Evolutionary conservation across 768 basidiomycete genomes (phyloP).

Genomic region (Podaxis pistillaris): DNA sequence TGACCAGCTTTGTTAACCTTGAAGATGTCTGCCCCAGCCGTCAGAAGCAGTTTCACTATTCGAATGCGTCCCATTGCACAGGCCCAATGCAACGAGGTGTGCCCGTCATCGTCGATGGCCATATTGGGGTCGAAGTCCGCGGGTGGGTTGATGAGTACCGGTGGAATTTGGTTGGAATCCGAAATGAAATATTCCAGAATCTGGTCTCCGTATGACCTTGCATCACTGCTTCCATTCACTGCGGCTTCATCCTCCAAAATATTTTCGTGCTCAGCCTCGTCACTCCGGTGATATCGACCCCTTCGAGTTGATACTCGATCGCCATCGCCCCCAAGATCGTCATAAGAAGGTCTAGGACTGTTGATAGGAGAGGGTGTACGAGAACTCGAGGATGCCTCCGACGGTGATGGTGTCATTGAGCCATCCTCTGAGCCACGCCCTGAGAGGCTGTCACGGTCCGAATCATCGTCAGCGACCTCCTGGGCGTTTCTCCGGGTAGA

Average conservation of each 20-base stretch:
- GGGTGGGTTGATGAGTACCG: slow-evolving; percentile 83
- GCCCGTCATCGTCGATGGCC: slow-evolving; percentile 97
- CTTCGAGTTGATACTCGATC: slow-evolving; percentile 37
- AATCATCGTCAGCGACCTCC: slow-evolving; percentile 51
- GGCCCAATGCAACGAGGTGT: slow-evolving; percentile 97
- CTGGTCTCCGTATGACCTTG: slow-evolving; percentile 86
- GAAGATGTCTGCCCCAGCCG: slow-evolving; percentile 95
- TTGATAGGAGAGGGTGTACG: slow-evolving; percentile 88
- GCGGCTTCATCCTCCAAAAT: slow-evolving; percentile 43
- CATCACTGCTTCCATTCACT: slow-evolving; percentile 48
- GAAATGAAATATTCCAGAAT: slow-evolving; percentile 99
- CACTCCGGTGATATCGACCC: slow-evolving; percentile 46
- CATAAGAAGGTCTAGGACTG: slow-evolving; percentile 49
- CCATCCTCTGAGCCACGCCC: slow-evolving; percentile 80
- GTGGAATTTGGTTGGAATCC: slow-evolving; percentile 89
- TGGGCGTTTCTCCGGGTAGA: slow-evolving; percentile 55
- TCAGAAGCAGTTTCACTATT: slow-evolving; percentile 90
- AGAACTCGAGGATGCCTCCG: slow-evolving; percentile 83
- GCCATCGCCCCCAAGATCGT: slow-evolving; percentile 38
- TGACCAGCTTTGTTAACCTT: slow-evolving; percentile 96
- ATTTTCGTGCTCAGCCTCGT: slow-evolving; percentile 45
- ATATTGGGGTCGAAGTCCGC: slow-evolving; percentile 93
- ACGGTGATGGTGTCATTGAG: slow-evolving; percentile 87
- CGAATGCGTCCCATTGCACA: slow-evolving; percentile 98
- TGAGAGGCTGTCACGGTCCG: slow-evolving; percentile 65